Evolutionary conservation across 345 rosid genomes (phyloP).

Genomic region (Acer campestre): DNA sequence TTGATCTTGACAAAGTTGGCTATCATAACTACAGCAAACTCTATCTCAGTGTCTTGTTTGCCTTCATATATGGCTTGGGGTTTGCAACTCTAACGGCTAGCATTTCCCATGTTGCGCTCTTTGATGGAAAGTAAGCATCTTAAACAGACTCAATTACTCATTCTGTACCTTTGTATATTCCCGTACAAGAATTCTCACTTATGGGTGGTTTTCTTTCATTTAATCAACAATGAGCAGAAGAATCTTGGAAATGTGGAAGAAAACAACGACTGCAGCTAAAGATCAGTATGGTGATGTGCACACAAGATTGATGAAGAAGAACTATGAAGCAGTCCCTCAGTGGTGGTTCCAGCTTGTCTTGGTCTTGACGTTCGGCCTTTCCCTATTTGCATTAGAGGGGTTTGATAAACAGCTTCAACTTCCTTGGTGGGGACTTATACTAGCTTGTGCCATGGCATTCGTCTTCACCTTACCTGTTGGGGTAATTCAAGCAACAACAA

Average conservation of each 20-base stretch:
- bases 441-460: conserved; percentile 38
- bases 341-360: conserved; percentile 50
- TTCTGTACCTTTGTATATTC: not conserved
- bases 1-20: conserved; percentile 41
- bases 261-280: conserved; percentile 31
- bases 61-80: conserved; percentile 59
- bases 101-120: conserved; percentile 60
- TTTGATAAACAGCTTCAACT: conserved; percentile 48
- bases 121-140: conserved; percentile 59
- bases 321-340: conserved; percentile 44
- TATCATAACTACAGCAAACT: conserved; percentile 66
- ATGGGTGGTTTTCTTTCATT: not conserved
- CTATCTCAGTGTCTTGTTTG: conserved; percentile 62
- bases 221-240: conserved; percentile 19
- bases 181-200: not conserved
- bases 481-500: conserved; percentile 56
- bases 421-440: conserved; percentile 57
- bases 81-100: conserved; percentile 57
- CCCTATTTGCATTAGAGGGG: conserved; percentile 48
- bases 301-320: conserved; percentile 70
- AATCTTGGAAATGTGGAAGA: conserved; percentile 39
- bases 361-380: conserved; percentile 28
- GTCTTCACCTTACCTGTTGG: conserved; percentile 53
- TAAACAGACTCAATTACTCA: not conserved
- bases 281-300: conserved; percentile 56